phyloP scores from a whole-genome alignment of 192 early-diverging fungal species.

The Haplosporangium gracile region DNA sequence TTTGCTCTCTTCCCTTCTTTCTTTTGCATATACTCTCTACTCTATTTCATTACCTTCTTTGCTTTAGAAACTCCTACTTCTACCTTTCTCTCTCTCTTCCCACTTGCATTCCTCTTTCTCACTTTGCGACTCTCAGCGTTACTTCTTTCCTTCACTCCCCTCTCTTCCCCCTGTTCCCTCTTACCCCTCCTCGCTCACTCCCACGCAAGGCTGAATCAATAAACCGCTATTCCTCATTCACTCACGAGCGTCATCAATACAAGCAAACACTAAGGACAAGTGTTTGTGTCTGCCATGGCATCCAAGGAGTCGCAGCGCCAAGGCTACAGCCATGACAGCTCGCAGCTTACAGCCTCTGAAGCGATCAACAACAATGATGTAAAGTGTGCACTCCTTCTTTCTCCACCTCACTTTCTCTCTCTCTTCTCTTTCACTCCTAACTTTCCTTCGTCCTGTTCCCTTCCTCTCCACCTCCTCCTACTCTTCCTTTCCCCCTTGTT shows the following conservation, averaged over 20 bases:
- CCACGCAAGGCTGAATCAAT: constrained; percentile 3
- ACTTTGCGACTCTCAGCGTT: not conserved
- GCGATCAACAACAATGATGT: not conserved
- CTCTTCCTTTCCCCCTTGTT: not conserved
- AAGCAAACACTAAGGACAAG: not conserved
- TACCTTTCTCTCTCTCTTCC: not conserved
- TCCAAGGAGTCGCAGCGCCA: not conserved
- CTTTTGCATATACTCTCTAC: too few species aligned
- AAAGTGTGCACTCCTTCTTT: not conserved
- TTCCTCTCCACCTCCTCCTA: not conserved
- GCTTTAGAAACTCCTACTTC: too few species aligned
- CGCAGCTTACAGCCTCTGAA: not conserved
- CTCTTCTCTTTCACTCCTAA: not conserved
- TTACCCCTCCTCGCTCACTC: not conserved
- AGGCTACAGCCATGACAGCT: constrained; percentile 1
- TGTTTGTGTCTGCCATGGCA: not conserved
- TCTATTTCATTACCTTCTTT: not conserved
- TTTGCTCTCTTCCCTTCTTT: not conserved
- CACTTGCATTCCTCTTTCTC: not conserved
- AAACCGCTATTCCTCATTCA: not conserved
- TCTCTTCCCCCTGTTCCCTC: not conserved
- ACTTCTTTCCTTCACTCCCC: not conserved
- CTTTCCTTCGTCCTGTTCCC: not conserved
- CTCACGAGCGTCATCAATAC: not conserved
- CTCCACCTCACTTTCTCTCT: not conserved